Evolutionary conservation across 2,329 filamentous ascomycete species (phyloP).

Genomic region (Claviceps humidiphila): DNA sequence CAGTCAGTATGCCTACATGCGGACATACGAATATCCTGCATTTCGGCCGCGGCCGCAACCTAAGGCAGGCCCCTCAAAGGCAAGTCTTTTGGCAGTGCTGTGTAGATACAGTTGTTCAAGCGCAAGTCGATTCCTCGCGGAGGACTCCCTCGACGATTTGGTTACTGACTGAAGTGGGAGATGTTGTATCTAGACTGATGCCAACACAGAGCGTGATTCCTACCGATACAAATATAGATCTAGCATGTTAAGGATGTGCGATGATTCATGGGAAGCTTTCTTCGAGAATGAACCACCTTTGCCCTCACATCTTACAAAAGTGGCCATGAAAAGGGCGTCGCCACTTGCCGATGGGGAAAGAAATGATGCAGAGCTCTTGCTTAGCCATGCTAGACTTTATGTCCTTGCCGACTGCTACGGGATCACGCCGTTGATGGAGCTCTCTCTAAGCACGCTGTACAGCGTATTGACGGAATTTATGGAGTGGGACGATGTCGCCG

Average conservation of each 20-base stretch:
- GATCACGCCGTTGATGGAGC: not conserved
- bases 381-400: not conserved
- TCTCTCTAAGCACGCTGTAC: not conserved
- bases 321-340: not conserved
- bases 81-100: too few species aligned
- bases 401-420: not conserved
- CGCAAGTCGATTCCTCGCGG: too few species aligned
- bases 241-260: not conserved
- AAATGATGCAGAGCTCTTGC: not conserved
- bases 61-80: not conserved
- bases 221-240: not conserved
- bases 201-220: too few species aligned
- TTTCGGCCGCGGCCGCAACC: not conserved
- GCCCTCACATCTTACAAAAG: not conserved
- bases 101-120: too few species aligned
- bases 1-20: not conserved
- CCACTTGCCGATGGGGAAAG: not conserved
- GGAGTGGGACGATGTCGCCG: not conserved
- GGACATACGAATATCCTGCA: not conserved
- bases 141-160: too few species aligned
- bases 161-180: too few species aligned
- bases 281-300: not conserved
- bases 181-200: not conserved
- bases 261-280: not conserved
- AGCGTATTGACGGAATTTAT: not conserved